Percentiles rank a stretch among this genome's conserved stretches.
phyloP scores from a whole-genome alignment of 768 basidiomycete species.

The Mycena olivaceomarginata region DNA sequence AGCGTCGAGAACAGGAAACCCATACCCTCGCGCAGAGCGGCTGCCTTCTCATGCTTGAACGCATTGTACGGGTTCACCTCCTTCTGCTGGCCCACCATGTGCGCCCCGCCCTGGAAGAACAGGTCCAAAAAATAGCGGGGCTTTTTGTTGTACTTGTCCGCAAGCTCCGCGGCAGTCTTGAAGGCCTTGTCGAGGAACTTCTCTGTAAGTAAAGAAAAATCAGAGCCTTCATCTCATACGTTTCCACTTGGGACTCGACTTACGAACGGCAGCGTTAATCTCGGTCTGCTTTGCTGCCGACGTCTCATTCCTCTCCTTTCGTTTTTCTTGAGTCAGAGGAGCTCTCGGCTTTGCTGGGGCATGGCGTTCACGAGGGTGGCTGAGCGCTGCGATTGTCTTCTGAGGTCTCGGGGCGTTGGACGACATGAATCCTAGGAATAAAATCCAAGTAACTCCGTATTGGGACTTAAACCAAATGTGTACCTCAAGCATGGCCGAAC shows the following conservation, averaged over 20 bases:
- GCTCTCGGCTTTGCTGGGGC: background rate
- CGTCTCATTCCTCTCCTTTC: background rate
- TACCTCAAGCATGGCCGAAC: no score
- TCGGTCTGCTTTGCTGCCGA: background rate
- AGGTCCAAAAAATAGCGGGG: background rate
- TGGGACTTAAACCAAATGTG: no score
- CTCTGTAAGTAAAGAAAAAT: background rate
- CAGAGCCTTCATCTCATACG: background rate
- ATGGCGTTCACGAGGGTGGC: background rate
- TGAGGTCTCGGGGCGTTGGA: background rate
- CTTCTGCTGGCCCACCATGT: background rate
- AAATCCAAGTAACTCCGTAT: no score
- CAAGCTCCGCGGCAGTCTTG: background rate
- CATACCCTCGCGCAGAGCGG: background rate
- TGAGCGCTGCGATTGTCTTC: background rate
- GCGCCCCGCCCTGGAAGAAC: conserved; percentile 16
- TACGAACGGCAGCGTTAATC: background rate
- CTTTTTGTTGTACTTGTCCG: background rate
- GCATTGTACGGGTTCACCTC: conserved; percentile 15
- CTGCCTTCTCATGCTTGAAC: background rate
- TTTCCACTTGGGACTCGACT: background rate
- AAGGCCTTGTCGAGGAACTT: background rate
- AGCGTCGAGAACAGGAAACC: background rate
- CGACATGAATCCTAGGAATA: background rate
- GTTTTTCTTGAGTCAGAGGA: background rate